phyloP scores from a whole-genome alignment of 805 yeast species.

The Kuraishia hungarica region DNA sequence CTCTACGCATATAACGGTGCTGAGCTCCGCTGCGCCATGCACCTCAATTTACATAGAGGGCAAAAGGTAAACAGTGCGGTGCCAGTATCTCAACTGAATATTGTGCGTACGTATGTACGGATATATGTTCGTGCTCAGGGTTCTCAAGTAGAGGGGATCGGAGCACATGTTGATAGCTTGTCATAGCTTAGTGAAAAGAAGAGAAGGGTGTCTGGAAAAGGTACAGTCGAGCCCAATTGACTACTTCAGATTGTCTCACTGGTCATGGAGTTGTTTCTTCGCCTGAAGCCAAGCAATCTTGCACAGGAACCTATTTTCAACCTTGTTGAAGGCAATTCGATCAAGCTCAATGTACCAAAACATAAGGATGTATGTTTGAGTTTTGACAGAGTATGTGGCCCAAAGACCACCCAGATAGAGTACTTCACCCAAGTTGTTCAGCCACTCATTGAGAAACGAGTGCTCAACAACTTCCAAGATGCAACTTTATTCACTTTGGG shows the following conservation, averaged over 20 bases:
- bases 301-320: not conserved
- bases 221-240: no score
- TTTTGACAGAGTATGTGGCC: not conserved
- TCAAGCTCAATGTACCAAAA: not conserved
- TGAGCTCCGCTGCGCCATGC: not conserved
- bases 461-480: conserved; percentile 26
- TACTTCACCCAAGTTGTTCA: conserved; percentile 25
- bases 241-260: no score
- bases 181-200: no score
- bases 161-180: no score
- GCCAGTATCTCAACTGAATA: not conserved
- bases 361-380: not conserved
- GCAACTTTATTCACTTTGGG: conserved; percentile 40
- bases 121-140: no score
- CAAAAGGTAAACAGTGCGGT: not conserved
- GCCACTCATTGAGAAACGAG: conserved; percentile 22
- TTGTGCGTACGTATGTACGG: not conserved
- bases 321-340: not conserved
- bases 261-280: not conserved
- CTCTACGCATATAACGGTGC: not conserved
- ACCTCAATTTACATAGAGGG: not conserved
- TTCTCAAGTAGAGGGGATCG: no score
- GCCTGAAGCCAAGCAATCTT: not conserved
- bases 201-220: no score
- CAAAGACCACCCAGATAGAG: conserved; percentile 20